Base-by-base conservation (phyloP, 2,329 filamentous ascomycete species). In the Diplodia seriata region DNA sequence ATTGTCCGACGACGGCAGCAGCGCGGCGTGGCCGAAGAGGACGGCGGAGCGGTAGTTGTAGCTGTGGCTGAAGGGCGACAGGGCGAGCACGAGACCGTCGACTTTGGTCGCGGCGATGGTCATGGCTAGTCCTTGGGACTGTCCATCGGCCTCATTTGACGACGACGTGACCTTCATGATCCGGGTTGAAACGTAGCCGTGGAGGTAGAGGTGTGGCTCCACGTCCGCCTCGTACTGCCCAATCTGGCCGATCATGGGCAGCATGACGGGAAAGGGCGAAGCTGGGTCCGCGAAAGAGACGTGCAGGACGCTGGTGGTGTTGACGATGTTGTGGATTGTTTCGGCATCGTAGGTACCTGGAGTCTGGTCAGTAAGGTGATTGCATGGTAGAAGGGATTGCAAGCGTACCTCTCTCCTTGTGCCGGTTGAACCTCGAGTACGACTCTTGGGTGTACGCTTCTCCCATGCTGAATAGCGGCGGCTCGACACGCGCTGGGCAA, bases 191-290 rank as follows among this genome's bases (percentile, higher is more conserved):
- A 94, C 89, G 78, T 94, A 96, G 75, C 92, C 92, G 79, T 97
- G 93, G 8, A 97, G 85, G 77, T 96, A 96, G 70, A 62, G 68
- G 29, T 90, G 85, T 61, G 86, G 85, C 14, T 85, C 78, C 69
- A 85, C 87, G 71, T 92, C 89, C 62, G 85, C 83, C 1, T 8
- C 36, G 76, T 90, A 95, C 29, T 89, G 91, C 14, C 88, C 91
- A 85, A 95, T 91, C 73, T 91, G 89, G 63, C 91, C 92, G 73
- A 96, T 91, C 92, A 96, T 94, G 70, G 93, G 93, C 1, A 97
- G 84, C 66, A 90, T 89, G 63, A 88, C 86, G 3, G 92, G 92
- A 75, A 94, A 95, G 0, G 90, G 89, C 65, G 88, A 86, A 54
- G 83, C 80, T 2, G 72, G 80, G 4, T 83, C 82, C 1, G 86